Base-by-base conservation (phyloP, 257 asterid genomes). In the Marsdenia floribunda region DNA sequence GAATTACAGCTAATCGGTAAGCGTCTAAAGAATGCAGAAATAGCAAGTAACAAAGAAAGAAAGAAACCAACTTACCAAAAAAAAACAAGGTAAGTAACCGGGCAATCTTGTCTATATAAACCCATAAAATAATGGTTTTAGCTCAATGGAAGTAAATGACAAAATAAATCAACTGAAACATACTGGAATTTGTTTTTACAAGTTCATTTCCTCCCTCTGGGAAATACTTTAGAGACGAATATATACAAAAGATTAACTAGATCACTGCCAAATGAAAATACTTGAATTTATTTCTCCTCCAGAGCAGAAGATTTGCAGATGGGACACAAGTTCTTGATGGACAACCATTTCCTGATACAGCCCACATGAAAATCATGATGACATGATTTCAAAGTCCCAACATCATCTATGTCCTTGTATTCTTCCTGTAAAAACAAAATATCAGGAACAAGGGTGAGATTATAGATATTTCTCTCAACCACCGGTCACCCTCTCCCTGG, bases 261-360 rank as follows among this genome's bases (percentile, higher is more conserved):
- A 40, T 35, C 26, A 66, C 11, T 66, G 52, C 50, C 18, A 38
- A 38, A 38, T 38, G 11, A 69, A 66, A 72, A 64, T 67, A 77
- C 75, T 26, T 29, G 22, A 33, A 75, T 21, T 83, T 84, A 83
- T 73, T 71, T 72, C 18, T 80, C 80, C 84, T 79, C 91, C 73
- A 80, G 54, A 40, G 92, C 91, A 71, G 96, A 24, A 49, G 82
- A 75, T 81, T 91, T 91, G 87, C 96, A 89, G 76, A 91, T 89
- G 9, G 96, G 97, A 29, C 90, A 89, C 35, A 50, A 57, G 77
- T 89, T 89, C 87, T 91, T 91, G 84, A 91, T 77, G 13, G 96
- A 87, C 46, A 91, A 68, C 97, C 97, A 91, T 83, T 81, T 91
- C 47, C 83, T 79, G 75, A 91, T 85, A 76, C 97, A 91, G 9